phyloP scores from a whole-genome alignment of 768 basidiomycete genomes.

The Candolleomyces aberdarensis region DNA sequence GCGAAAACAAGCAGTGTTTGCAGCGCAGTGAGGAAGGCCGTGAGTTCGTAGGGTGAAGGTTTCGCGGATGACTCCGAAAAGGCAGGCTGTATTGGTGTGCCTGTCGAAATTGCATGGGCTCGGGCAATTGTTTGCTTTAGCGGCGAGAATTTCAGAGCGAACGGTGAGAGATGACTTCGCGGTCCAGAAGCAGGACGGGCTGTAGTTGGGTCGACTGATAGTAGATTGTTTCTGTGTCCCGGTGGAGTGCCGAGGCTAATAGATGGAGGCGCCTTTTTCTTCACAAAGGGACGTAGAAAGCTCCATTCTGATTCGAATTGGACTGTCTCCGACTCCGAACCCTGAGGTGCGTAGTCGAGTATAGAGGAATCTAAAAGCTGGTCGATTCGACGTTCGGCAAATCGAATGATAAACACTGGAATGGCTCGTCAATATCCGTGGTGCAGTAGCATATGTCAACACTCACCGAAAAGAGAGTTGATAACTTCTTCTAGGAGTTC shows the following conservation, averaged over 20 bases:
- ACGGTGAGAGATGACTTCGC: conserved; percentile 39
- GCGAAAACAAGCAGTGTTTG: conserved; percentile 82
- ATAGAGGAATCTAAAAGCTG: conserved; percentile 77
- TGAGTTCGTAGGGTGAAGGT: conserved; percentile 54
- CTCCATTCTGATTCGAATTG: conserved; percentile 98
- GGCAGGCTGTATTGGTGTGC: conserved; percentile 45
- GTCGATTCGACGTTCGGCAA: conserved; percentile 87
- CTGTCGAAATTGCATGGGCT: conserved; percentile 40
- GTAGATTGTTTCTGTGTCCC: conserved; percentile 32
- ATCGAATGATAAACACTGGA: conserved; percentile 91
- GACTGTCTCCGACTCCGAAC: conserved; percentile 74
- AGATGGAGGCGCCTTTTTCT: conserved; percentile 48
- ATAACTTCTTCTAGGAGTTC: conserved; percentile 88
- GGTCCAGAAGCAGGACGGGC: conserved; percentile 52
- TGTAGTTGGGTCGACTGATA: conserved; percentile 47
- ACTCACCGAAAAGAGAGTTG: conserved; percentile 88
- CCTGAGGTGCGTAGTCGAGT: conserved; percentile 78
- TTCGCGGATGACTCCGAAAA: conserved; percentile 44
- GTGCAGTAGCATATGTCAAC: background rate
- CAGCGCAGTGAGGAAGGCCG: conserved; percentile 79
- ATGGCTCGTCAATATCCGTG: conserved; percentile 9
- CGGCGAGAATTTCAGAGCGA: conserved; percentile 60
- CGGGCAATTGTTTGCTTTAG: conserved; percentile 62
- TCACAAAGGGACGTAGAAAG: conserved; percentile 72
- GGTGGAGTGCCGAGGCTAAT: conserved; percentile 16